Base-by-base conservation (phyloP, 2,329 filamentous ascomycete species). In the Aspergillus flavus region DNA sequence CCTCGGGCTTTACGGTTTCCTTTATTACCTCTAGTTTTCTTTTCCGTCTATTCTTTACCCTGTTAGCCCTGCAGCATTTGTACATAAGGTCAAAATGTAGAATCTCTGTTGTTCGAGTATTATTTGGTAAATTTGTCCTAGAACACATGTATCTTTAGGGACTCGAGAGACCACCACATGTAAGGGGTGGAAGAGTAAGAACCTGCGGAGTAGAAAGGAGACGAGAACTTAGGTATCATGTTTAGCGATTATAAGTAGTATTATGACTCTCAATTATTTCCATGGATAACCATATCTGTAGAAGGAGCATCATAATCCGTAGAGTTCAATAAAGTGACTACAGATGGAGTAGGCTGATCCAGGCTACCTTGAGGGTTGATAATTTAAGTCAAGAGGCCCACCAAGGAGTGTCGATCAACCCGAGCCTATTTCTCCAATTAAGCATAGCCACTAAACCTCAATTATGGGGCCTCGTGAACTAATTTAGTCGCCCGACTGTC, bases 81-180 rank as follows among this genome's bases (percentile, higher is more conserved):
- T 81, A 81, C 82, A 21, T 64, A 64, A 26, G 10, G 6, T 23
- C 10, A n/a, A 52, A 54, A 59, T 55, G 50, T 54, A 43, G 30
- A 32, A 36, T 41, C 36, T 48, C 16, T 34, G 19, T 39, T 55
- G 34, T 28, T 16, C 6, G 32, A 39, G 32, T 41, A 36, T 23
- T 28, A 48, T 16, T 23, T 48, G 34, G 34, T 16, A 36, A 36
- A 36, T 12, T 12, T 28, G 23, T 16, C 6, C 2, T 28, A 26
- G 45, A 6, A 41, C 19, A 19, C n/a, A 10, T n/a, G 19, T 41
- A 41, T n/a, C 6, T n/a, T 41, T n/a, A 41, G n/a, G 3, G 39
- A 6, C 39, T n/a, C 19, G 39, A 41, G 39, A n/a, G 19, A 41
- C 39, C 39, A 10, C 19, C 16, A n/a, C 3, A 41, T 9, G 16